Percentiles rank a stretch among this genome's conserved stretches.
These are phyloP conservation scores for Sphagnum fallax DNA, from an alignment of 228 moss, liverwort and hornwort genomes.

Conservation along the genomic window DNA sequence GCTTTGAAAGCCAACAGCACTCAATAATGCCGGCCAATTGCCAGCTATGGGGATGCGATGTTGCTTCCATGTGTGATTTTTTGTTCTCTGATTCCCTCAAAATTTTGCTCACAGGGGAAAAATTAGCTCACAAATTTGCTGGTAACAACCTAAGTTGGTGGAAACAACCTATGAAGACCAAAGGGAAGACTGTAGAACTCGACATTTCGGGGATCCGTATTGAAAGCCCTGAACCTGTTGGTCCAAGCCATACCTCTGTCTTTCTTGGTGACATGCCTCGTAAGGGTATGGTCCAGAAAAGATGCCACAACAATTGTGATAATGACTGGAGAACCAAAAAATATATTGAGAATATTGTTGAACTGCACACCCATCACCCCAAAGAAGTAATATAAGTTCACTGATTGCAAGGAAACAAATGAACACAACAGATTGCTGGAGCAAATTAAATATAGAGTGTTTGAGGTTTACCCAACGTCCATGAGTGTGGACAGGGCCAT, in stretches of 20 bases:
- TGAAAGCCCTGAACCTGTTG: conserved; percentile 20
- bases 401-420: neutral
- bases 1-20: conserved; percentile 2
- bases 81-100: neutral
- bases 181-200: conserved; percentile 45
- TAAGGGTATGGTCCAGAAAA: conserved; percentile 27
- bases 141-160: conserved; percentile 11
- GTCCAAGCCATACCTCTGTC: conserved; percentile 42
- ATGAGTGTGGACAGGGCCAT: conserved; percentile 41
- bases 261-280: conserved; percentile 26
- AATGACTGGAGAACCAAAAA: conserved; percentile 26
- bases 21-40: neutral
- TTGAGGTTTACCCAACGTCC: conserved; percentile 45
- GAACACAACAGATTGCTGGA: neutral
- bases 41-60: neutral
- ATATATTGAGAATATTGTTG: conserved; percentile 28
- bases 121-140: too few species aligned
- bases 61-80: too few species aligned
- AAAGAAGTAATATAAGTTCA: too few species aligned
- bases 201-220: conserved; percentile 26
- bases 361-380: conserved; percentile 15
- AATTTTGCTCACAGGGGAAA: neutral
- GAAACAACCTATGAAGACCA: conserved; percentile 31
- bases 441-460: neutral
- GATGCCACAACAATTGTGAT: conserved; percentile 27